Conservation (phyloP, 371 early-diverging fungal species). For the Mucor velutinosus region DNA sequence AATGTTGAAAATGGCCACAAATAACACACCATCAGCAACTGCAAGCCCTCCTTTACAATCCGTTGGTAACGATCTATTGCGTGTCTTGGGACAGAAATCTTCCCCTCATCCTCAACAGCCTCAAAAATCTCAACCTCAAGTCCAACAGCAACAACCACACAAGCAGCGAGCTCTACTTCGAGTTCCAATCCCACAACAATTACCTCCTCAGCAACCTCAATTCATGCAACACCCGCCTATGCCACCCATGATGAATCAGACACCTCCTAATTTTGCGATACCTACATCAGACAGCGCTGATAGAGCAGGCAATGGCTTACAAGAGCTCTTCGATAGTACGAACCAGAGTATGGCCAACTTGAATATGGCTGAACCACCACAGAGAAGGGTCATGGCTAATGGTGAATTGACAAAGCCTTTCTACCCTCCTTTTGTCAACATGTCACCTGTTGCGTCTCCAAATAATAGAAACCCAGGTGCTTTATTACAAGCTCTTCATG, state of each 20-base stretch:
- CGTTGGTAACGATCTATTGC: constrained; percentile 16
- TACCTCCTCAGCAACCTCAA: constrained; percentile 7
- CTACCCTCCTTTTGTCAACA: constrained; percentile 34
- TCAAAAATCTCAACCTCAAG: constrained; percentile 1
- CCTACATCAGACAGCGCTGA: constrained; percentile 14
- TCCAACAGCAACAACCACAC: constrained; percentile 14
- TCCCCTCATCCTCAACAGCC: constrained; percentile 10
- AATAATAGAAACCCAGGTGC: constrained; percentile 43
- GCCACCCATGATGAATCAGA: constrained; percentile 3
- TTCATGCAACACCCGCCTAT: constrained; percentile 15
- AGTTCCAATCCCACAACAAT: constrained; percentile 14
- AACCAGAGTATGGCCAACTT: constrained; percentile 6
- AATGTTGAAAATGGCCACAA: constrained; percentile 32
- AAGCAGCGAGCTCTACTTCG: constrained; percentile 5
- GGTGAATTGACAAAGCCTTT: constrained; percentile 29
- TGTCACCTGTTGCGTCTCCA: constrained; percentile 39
- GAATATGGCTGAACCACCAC: not conserved
- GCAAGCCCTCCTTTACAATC: constrained; percentile 11
- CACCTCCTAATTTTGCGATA: constrained; percentile 8
- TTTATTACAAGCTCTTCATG: constrained; percentile 47
- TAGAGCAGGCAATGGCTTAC: constrained; percentile 16
- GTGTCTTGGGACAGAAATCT: not conserved
- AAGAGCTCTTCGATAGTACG: constrained; percentile 5
- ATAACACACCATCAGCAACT: constrained; percentile 7
- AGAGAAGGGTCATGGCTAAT: constrained; percentile 15